Evolutionary conservation across 768 basidiomycete genomes (phyloP).

Genomic region (Hericium rajendrae): DNA sequence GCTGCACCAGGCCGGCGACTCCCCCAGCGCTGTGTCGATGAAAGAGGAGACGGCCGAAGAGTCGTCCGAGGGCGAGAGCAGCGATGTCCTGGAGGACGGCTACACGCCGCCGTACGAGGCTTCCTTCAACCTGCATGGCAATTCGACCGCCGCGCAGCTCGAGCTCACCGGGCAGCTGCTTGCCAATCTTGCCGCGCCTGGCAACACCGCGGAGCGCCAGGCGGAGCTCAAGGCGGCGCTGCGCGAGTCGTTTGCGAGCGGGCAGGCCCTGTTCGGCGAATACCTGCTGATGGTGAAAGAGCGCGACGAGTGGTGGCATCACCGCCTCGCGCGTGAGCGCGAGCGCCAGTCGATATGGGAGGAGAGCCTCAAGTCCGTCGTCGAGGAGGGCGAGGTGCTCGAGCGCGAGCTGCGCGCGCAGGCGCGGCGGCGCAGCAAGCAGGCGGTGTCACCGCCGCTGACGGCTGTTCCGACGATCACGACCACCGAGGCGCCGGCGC

Average conservation of each 20-base stretch:
- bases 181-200: constrained; percentile 29
- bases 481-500: background rate
- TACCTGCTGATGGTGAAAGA: constrained; percentile 62
- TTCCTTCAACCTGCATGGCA: constrained; percentile 58
- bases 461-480: constrained; percentile 1
- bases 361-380: constrained; percentile 79
- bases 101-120: constrained; percentile 45
- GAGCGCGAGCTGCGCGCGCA: constrained; percentile 68
- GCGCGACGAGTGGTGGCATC: constrained; percentile 75
- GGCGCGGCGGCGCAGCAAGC: constrained; percentile 48
- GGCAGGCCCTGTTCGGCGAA: constrained; percentile 52
- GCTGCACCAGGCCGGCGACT: background rate
- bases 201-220: constrained; percentile 19
- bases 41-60: constrained; percentile 28
- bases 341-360: constrained; percentile 74
- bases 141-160: constrained; percentile 63
- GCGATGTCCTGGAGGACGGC: constrained; percentile 16
- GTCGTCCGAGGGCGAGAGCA: constrained; percentile 35
- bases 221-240: constrained; percentile 40
- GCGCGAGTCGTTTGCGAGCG: constrained; percentile 45
- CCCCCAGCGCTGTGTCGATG: background rate
- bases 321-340: constrained; percentile 54
- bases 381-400: constrained; percentile 73
- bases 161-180: constrained; percentile 68
- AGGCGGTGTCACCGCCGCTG: background rate